Evolutionary conservation across 768 basidiomycete genomes (phyloP).

Genomic region (Boletus pseudo-olivaceus): DNA sequence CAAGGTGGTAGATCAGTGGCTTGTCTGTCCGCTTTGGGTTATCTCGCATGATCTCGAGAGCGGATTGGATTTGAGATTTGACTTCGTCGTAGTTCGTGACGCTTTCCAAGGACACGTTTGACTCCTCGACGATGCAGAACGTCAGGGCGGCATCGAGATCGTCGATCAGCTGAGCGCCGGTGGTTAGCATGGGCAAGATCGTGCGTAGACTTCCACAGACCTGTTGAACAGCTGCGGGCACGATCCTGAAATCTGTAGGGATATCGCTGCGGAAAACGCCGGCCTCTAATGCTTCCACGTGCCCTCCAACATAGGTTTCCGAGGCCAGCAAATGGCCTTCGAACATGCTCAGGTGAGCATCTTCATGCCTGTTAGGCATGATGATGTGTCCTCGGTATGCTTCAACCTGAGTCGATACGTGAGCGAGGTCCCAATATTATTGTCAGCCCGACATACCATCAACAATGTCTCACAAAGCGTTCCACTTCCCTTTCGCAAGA

Average conservation of each 20-base stretch:
- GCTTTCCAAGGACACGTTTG: conserved; percentile 67
- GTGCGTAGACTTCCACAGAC: conserved; percentile 36
- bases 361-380: conserved; percentile 98
- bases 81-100: conserved; percentile 97
- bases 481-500: conserved; percentile 91
- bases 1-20: conserved; percentile 96
- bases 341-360: conserved; percentile 85
- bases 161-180: conserved; percentile 70
- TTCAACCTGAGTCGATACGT: conserved; percentile 68
- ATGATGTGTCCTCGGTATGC: conserved; percentile 89
- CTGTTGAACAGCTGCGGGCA: conserved; percentile 80
- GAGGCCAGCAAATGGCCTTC: conserved; percentile 96
- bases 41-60: conserved; percentile 88
- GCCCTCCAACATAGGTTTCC: conserved; percentile 98
- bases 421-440: not conserved
- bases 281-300: conserved; percentile 97
- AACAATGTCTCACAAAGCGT: conserved; percentile 96
- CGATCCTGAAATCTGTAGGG: conserved; percentile 90
- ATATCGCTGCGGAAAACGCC: conserved; percentile 98
- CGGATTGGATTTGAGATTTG: conserved; percentile 68
- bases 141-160: conserved; percentile 89
- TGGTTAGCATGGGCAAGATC: not conserved
- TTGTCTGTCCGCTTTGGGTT: conserved; percentile 84
- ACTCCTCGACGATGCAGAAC: conserved; percentile 88
- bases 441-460: conserved; percentile 63